Evolutionary conservation across 768 basidiomycete genomes (phyloP).

Genomic region (Pleurotus pulmonarius): DNA sequence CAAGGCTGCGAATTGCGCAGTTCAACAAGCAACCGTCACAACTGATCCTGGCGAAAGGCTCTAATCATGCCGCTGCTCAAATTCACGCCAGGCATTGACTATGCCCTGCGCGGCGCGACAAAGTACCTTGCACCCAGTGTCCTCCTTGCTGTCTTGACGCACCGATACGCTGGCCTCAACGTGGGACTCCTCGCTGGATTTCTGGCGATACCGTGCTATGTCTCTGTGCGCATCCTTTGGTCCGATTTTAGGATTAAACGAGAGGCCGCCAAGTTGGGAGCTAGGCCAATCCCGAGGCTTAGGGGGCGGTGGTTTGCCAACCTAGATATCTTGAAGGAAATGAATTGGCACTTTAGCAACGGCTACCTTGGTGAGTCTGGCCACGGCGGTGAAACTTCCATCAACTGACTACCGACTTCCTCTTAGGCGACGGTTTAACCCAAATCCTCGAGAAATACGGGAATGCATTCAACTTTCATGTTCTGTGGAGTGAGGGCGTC

Average conservation of each 20-base stretch:
- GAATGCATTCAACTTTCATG: constrained; percentile 38
- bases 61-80: constrained; percentile 15
- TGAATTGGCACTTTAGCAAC: constrained; percentile 32
- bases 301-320: constrained; percentile 41
- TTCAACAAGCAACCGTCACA: no score
- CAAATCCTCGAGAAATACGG: constrained; percentile 32
- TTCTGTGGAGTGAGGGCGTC: constrained; percentile 35
- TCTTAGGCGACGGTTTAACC: constrained; percentile 40
- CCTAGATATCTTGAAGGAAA: constrained; percentile 35
- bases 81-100: constrained; percentile 32
- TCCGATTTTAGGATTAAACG: constrained; percentile 27
- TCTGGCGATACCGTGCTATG: constrained; percentile 29
- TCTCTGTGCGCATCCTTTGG: constrained; percentile 24
- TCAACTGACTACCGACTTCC: not conserved
- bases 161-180: constrained; percentile 11
- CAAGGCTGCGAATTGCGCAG: no score
- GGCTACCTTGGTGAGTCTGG: constrained; percentile 47
- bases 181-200: constrained; percentile 24
- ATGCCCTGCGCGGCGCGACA: constrained; percentile 21
- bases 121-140: constrained; percentile 16
- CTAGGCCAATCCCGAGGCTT: constrained; percentile 35
- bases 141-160: constrained; percentile 15
- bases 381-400: not conserved
- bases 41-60: not conserved
- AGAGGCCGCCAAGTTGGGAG: constrained; percentile 40